Conservation (phyloP, 2,329 filamentous ascomycete genomes). For the Byssochlamys sp. region DNA sequence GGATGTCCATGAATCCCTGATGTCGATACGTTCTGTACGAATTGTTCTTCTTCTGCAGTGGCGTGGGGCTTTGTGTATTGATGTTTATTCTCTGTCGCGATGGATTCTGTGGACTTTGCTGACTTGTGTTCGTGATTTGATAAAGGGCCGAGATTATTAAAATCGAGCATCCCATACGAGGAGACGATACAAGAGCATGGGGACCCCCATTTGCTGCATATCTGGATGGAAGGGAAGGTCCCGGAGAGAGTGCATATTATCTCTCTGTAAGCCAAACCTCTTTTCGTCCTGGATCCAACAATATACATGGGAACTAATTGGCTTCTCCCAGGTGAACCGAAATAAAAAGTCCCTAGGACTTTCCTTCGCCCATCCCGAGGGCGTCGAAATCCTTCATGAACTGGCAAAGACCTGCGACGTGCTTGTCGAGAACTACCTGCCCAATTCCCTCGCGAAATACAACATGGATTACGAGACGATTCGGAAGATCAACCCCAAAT, state of each 20-base stretch:
- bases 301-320: neutral
- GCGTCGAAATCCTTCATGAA: conserved; percentile 68
- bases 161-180: conserved; percentile 29
- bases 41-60: conserved; percentile 2
- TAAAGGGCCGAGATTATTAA: conserved; percentile 14
- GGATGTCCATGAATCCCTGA: neutral
- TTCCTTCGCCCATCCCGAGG: conserved; percentile 69
- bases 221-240: conserved; percentile 2
- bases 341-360: conserved; percentile 84
- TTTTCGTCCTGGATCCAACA: neutral
- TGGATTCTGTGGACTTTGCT: neutral
- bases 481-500: conserved; percentile 65
- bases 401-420: conserved; percentile 71
- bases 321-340: conserved; percentile 59
- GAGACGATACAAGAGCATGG: conserved; percentile 18
- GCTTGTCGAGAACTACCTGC: conserved; percentile 94
- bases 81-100: neutral
- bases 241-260: conserved; percentile 8
- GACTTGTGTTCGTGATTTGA: neutral
- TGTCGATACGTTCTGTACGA: neutral
- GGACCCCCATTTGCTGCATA: conserved; percentile 5
- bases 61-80: neutral
- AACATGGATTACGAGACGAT: conserved; percentile 77
- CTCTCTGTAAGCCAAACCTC: neutral
- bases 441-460: conserved; percentile 82